These are phyloP conservation scores for Bacidia rubella DNA, from an alignment of 495 filamentous ascomycete genomes.

Conservation along the genomic window DNA sequence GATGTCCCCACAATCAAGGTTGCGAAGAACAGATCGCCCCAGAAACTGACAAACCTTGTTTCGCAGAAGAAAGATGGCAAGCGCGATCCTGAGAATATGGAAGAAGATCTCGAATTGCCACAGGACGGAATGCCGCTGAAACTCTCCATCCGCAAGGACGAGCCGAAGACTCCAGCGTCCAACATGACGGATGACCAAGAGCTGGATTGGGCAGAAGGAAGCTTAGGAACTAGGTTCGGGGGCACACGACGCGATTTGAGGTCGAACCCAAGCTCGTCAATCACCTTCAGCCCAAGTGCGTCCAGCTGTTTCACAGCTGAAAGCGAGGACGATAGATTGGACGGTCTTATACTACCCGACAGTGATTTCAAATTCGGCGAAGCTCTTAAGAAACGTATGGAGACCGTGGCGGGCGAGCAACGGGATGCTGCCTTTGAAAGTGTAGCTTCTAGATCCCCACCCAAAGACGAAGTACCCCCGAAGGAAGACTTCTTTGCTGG, in stretches of 20 bases:
- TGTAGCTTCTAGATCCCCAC: conserved; percentile 10
- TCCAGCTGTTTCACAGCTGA: conserved; percentile 83
- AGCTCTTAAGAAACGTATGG: conserved; percentile 55
- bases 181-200: conserved; percentile 62
- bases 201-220: conserved; percentile 80
- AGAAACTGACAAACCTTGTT: conserved; percentile 38
- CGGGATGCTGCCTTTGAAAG: conserved; percentile 22
- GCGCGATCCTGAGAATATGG: conserved; percentile 51
- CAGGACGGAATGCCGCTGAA: conserved; percentile 40
- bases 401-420: conserved; percentile 33
- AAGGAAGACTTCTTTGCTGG: conserved; percentile 79
- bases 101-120: conserved; percentile 66
- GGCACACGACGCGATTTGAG: conserved; percentile 65
- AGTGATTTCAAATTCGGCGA: conserved; percentile 71
- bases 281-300: conserved; percentile 77
- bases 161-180: conserved; percentile 39
- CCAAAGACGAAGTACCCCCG: conserved; percentile 25
- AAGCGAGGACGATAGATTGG: conserved; percentile 83
- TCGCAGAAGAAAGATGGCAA: conserved; percentile 28
- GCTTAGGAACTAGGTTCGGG: conserved; percentile 74
- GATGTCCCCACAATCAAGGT: conserved; percentile 59
- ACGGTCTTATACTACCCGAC: conserved; percentile 70
- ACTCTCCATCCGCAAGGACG: conserved; percentile 45
- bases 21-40: conserved; percentile 40
- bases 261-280: conserved; percentile 70